Evolutionary conservation across 805 yeast species (phyloP), one percentile per base, ranked within the genome.

Genomic region (Metschnikowia sp.): DNA sequence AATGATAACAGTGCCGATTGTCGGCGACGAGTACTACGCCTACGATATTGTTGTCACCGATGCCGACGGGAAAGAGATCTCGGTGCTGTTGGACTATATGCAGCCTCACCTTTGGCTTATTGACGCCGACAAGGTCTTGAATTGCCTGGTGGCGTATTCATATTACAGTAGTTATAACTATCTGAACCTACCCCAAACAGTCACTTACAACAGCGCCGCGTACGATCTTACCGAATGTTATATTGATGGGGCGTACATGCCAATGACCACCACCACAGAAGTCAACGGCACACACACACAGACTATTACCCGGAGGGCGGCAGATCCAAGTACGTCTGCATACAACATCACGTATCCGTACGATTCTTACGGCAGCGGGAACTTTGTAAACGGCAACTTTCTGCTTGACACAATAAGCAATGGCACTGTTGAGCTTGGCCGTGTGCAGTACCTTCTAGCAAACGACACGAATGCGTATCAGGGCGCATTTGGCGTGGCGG

Each of bases 101-200:
- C 76, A 67, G 54, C 71, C 72, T 6, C 69, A 70, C 13, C 36
- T 69, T 2, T 72, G 75, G 75, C 68, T 67, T 15, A 52, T 71
- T 53, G 58, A 68, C 45, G 64, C 59, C 6, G 43, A 60, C 12
- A 39, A 43, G 3, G 50, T 68, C 39, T 49, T 54, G 34, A 56
- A 57, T 36, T 72, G 76, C 50, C 38, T 45, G 10, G 55, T 53
- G 18, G 39, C 65, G 9, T 38, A 42, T 15, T 3, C 54, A 15
- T 39, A 37, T 52, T 8, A 30, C n/a, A 10, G 29, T 32, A 15
- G 29, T 28, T 19, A 13, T 22, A 28, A 26, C 36, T 10, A 32
- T 7, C 30, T 15, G 39, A 39, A 12, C 56, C 32, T 60, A 1
- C 50, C 52, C 2, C 44, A 49, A 35, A 15, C 32, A 10, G 18